Conservation (phyloP, 768 basidiomycete genomes). For the Psilocybe cyanescens region DNA sequence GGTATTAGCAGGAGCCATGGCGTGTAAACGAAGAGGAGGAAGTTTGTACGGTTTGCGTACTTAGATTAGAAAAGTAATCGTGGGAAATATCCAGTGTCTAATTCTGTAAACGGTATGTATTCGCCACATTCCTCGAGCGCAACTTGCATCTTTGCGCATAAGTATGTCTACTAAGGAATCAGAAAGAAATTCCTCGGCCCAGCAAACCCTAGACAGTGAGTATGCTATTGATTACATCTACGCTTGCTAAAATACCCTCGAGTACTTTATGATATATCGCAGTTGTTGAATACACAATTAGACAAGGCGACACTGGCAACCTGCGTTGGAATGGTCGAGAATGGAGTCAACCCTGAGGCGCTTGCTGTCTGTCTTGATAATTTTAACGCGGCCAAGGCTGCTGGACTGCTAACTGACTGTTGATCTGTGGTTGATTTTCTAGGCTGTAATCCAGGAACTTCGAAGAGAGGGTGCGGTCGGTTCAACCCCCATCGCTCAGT, state of each 20-base stretch:
- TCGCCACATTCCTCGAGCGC: too few relatives aligned
- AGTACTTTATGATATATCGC: conserved; percentile 90
- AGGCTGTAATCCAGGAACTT: conserved; percentile 88
- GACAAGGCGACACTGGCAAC: conserved; percentile 93
- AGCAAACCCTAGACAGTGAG: conserved; percentile 74
- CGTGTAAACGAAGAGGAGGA: conserved; percentile 5
- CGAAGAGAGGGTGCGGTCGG: conserved; percentile 64
- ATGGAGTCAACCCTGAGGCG: conserved; percentile 90
- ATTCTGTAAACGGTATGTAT: not conserved
- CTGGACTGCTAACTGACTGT: conserved; percentile 18
- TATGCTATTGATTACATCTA: conserved; percentile 12
- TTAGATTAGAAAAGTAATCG: conserved; percentile 15
- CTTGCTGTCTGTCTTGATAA: conserved; percentile 64
- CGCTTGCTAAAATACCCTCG: conserved; percentile 4
- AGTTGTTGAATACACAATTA: conserved; percentile 83
- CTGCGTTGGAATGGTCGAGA: conserved; percentile 91
- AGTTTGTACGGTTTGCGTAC: not conserved
- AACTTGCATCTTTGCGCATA: not conserved
- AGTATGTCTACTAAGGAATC: conserved; percentile 57
- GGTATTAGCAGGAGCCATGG: conserved; percentile 45
- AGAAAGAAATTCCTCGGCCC: conserved; percentile 64
- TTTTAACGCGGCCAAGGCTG: not conserved
- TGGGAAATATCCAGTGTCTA: conserved; percentile 24
- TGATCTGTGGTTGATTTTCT: conserved; percentile 1
- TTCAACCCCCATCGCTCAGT: conserved; percentile 15